These are phyloP conservation scores for Clarireedia paspali DNA, from an alignment of 2,329 filamentous ascomycete species.

Conservation along the genomic window DNA sequence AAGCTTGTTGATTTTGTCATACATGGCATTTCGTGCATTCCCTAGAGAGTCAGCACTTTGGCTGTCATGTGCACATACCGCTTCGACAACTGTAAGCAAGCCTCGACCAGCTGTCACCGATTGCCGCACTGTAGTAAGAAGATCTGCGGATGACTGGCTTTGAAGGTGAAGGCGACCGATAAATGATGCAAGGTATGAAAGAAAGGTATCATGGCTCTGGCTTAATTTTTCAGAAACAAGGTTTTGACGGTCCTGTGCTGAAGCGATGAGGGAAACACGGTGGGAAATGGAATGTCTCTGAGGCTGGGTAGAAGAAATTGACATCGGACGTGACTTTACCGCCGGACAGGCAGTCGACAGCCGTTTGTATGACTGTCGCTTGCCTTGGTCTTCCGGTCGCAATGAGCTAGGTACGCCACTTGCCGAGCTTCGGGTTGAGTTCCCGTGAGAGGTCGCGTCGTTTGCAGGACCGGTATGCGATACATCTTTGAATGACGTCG, in stretches of 20 bases:
- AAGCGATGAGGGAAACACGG: conserved; percentile 67
- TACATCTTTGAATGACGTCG: conserved; percentile 36
- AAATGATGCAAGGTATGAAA: conserved; percentile 87
- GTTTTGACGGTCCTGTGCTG: conserved; percentile 58
- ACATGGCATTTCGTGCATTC: conserved; percentile 67
- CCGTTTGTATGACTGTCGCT: conserved; percentile 25
- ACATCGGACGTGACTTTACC: conserved; percentile 22
- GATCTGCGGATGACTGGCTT: conserved; percentile 79
- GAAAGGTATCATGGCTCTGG: conserved; percentile 74
- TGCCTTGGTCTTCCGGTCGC: conserved; percentile 25
- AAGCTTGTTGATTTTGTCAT: conserved; percentile 69
- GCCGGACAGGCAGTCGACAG: conserved; percentile 19
- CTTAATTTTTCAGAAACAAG: conserved; percentile 79
- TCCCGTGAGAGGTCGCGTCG: conserved; percentile 25
- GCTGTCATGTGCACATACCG: conserved; percentile 70
- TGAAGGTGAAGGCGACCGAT: conserved; percentile 85
- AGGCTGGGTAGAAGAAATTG: conserved; percentile 19
- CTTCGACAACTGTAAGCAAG: conserved; percentile 71
- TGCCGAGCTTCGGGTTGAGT: conserved; percentile 26
- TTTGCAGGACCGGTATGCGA: conserved; percentile 38
- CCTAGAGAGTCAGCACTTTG: conserved; percentile 59
- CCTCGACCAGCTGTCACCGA: conserved; percentile 75
- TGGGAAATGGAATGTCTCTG: conserved; percentile 43
- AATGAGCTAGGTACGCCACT: conserved; percentile 22
- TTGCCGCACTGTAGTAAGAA: conserved; percentile 74